A percentile compares a stretch with the other conserved stretches of the same genome.
Evolutionary conservation across 306 rosid genomes (phyloP).

Genomic region (Geum urbanum): DNA sequence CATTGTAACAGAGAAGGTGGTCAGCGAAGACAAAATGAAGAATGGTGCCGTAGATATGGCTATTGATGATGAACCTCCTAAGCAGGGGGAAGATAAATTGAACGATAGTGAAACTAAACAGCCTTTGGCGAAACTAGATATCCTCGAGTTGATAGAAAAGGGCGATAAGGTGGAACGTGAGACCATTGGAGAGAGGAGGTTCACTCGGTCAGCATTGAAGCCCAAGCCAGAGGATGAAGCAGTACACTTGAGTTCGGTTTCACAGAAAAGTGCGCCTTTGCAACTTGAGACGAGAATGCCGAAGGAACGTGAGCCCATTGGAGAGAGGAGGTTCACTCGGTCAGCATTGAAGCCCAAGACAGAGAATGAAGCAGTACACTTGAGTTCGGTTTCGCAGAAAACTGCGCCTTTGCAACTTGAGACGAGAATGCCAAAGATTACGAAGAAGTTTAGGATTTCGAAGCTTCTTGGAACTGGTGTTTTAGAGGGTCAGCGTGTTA

Average conservation of each 20-base stretch:
- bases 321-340: slow-evolving; percentile 66
- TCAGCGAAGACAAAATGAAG: slow-evolving; percentile 23
- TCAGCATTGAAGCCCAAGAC: slow-evolving; percentile 47
- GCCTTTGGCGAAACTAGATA: not conserved
- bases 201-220: slow-evolving; percentile 69
- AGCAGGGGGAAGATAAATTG: slow-evolving; percentile 21
- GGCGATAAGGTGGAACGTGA: slow-evolving; percentile 6
- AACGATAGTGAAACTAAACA: not conserved
- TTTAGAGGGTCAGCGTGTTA: slow-evolving; percentile 72
- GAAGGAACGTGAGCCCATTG: slow-evolving; percentile 9
- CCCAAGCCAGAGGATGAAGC: slow-evolving; percentile 9
- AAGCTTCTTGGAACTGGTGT: slow-evolving; percentile 80
- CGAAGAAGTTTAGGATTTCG: slow-evolving; percentile 64
- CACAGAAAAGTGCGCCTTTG: slow-evolving; percentile 1
- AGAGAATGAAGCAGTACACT: not conserved
- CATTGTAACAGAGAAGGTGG: too few relatives aligned
- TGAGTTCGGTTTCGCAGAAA: not conserved
- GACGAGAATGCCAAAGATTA: slow-evolving; percentile 17
- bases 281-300: slow-evolving; percentile 20
- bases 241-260: not conserved
- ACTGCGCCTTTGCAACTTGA: slow-evolving; percentile 14
- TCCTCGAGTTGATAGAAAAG: not conserved
- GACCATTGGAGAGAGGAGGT: slow-evolving; percentile 43
- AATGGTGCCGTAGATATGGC: not conserved
- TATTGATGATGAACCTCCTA: slow-evolving; percentile 16